Evolutionary conservation across 75 land plant species (phyloP), one percentile per base, ranked within the genome.

Genomic region (Azolla pinnata): DNA sequence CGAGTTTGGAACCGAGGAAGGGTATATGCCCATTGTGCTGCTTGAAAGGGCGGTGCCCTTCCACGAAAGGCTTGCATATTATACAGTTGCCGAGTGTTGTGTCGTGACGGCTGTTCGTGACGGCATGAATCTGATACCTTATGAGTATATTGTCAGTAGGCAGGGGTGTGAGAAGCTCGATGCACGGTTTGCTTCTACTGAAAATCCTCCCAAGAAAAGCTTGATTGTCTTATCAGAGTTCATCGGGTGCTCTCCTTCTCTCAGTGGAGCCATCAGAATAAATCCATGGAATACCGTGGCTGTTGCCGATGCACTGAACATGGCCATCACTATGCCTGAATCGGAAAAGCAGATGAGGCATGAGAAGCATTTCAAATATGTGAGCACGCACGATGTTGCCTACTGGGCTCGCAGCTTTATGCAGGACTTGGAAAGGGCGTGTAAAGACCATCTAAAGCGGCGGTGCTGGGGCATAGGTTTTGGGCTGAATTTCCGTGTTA

Each of bases 161-260:
- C 85, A 85, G 54, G 86, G 88, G 4, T 78, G 66, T 33, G 61
- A 72, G 1, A 78, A 54, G 32, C 46, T 82, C 24, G 84, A 81
- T 54, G 54, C 54, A 26, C 25, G 46, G 12, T 44, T 76, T 32
- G 72, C 67, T 4, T 19, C 71, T 5, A 7, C 56, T 19, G 48
- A 60, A 12, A 57, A 60, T 1, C 23, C 29, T 1, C 79, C 62
- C 0, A 85, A 82, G 59, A 79, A 68, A 65, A 85, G 88, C 47
- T 74, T 82, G 82, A 54, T 85, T 17, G 86, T 85, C 28, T 74
- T 85, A 5, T 87, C 92, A 26, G 92, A 87, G 42, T 87, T 87
- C 50, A 81, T 87, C 33, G 92, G 92, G 12, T 87, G 92, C 62
- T 87, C 92, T 7, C 92, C 92, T 29, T 87, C 92, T 33, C 44